Evolutionary conservation across 257 asterid genomes (phyloP).

Genomic region (Eustoma russellianum): DNA sequence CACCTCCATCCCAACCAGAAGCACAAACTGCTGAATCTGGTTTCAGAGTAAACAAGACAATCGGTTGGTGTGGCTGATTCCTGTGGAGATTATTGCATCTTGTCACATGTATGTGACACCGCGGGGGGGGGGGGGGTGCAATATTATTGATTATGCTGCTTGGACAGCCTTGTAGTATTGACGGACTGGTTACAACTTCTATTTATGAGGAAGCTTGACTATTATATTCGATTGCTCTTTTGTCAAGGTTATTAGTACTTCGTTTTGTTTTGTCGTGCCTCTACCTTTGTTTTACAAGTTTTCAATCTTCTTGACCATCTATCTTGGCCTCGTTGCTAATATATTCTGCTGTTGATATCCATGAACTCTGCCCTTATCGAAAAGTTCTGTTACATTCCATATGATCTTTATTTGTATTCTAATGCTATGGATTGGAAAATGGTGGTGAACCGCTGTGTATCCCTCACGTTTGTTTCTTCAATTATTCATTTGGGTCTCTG

Average conservation of each 20-base stretch:
- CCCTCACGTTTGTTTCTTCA: no score
- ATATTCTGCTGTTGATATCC: no score
- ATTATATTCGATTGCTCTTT: background rate
- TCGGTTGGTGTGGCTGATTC: conserved; percentile 67
- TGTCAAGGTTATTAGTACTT: background rate
- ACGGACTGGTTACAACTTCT: background rate
- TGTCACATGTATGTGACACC: no score
- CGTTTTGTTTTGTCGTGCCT: background rate
- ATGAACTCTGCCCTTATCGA: no score
- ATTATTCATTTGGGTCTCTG: no score
- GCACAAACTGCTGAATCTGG: conserved; percentile 35
- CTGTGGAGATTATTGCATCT: background rate
- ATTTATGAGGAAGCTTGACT: background rate
- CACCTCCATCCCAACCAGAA: conserved; percentile 37
- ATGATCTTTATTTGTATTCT: no score
- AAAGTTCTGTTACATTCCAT: background rate
- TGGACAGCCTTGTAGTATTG: conserved; percentile 1
- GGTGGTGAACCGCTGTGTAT: no score
- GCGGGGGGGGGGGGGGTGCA: no score
- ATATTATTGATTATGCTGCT: background rate
- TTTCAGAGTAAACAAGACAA: conserved; percentile 62
- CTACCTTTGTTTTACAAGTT: background rate
- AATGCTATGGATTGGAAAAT: no score
- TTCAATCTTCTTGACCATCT: background rate
- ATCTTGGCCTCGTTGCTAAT: background rate